A percentile compares a stretch with the other conserved stretches of the same genome.
These are phyloP conservation scores for Spergularia marina DNA, from an alignment of 148 eudicot species.

Conservation along the genomic window DNA sequence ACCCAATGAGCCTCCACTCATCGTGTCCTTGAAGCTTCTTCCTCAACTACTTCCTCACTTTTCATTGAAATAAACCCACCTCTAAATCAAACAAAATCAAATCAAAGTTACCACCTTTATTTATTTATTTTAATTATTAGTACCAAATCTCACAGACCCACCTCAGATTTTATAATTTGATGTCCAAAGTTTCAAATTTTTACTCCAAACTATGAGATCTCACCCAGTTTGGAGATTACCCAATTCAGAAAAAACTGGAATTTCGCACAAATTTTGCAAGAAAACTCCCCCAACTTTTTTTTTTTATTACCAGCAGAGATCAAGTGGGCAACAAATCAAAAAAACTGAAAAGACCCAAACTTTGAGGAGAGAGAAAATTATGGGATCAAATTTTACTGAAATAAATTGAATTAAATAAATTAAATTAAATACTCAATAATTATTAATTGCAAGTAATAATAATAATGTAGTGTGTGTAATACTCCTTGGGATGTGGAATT, in stretches of 20 bases:
- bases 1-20: constrained; percentile 95
- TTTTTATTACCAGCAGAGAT: constrained; percentile 10
- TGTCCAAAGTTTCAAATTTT: constrained; percentile 18
- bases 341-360: constrained; percentile 14
- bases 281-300: background rate
- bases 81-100: background rate
- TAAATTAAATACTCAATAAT: background rate
- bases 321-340: constrained; percentile 13
- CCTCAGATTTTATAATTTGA: background rate
- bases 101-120: background rate
- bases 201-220: constrained; percentile 23
- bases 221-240: background rate
- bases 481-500: constrained; percentile 3
- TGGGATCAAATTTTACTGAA: background rate
- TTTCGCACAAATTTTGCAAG: background rate
- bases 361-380: constrained; percentile 2
- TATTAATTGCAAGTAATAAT: background rate
- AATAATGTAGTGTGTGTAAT: background rate
- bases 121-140: background rate
- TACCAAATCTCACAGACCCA: constrained; percentile 10
- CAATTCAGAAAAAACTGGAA: background rate
- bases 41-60: constrained; percentile 41
- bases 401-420: background rate
- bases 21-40: constrained; percentile 40
- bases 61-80: constrained; percentile 43